phyloP scores from a whole-genome alignment of 2,329 filamentous ascomycete genomes.

The Rhinocladiella mackenziei region DNA sequence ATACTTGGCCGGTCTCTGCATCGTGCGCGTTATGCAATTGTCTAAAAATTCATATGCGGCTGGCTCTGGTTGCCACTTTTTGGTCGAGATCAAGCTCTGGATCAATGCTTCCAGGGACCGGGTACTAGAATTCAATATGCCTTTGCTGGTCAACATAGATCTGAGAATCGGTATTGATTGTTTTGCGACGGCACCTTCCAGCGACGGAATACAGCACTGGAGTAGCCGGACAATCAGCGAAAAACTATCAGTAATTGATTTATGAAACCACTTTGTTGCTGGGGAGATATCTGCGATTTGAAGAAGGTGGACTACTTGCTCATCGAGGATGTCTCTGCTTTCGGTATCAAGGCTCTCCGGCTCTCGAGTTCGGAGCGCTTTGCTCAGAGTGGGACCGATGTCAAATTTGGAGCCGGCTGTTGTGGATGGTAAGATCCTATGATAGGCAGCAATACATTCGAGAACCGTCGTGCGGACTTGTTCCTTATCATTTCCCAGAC shows the following conservation, averaged over 20 bases:
- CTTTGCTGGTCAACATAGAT: slow-evolving; percentile 27
- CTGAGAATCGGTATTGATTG: slow-evolving; percentile 9
- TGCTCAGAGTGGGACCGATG: slow-evolving; percentile 70
- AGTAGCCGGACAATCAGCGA: slow-evolving; percentile 42
- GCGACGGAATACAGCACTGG: slow-evolving; percentile 37
- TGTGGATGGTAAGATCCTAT: slow-evolving; percentile 72
- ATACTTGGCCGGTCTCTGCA: slow-evolving; percentile 74
- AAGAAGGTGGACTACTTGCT: slow-evolving; percentile 78
- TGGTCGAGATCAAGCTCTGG: slow-evolving; percentile 38
- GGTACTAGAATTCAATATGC: slow-evolving; percentile 34
- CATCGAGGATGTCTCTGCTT: slow-evolving; percentile 56
- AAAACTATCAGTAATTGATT: slow-evolving; percentile 47
- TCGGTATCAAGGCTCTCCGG: slow-evolving; percentile 42
- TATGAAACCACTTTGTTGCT: slow-evolving; percentile 87
- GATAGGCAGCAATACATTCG: slow-evolving; percentile 77
- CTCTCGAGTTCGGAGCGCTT: slow-evolving; percentile 61
- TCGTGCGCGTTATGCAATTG: slow-evolving; percentile 73
- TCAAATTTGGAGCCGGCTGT: slow-evolving; percentile 85
- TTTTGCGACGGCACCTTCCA: slow-evolving; percentile 1
- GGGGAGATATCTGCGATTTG: slow-evolving; percentile 75
- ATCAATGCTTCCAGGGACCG: slow-evolving; percentile 38
- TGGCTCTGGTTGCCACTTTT: slow-evolving; percentile 32
- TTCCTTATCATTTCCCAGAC: slow-evolving; percentile 62
- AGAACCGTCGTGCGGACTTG: slow-evolving; percentile 76
- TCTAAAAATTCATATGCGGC: slow-evolving; percentile 70